These are phyloP conservation scores for Lactarius vividus DNA, from an alignment of 768 basidiomycete species.

Conservation along the genomic window DNA sequence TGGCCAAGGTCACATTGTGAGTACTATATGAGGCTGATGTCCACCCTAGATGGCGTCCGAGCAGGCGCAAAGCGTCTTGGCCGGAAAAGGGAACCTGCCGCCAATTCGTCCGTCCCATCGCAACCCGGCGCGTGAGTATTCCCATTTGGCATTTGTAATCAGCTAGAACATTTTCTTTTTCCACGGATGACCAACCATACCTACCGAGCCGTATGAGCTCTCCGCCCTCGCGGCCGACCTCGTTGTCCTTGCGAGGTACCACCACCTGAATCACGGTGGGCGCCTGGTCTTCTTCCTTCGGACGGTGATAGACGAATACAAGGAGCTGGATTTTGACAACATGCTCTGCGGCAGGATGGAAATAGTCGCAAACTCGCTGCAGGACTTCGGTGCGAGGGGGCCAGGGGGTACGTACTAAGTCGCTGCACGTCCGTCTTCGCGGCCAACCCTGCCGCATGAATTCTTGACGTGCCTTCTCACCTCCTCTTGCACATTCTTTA, in stretches of 20 bases:
- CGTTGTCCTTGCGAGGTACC: conserved; percentile 73
- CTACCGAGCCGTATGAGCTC: conserved; percentile 89
- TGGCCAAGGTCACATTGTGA: not conserved
- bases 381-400: conserved; percentile 95
- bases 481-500: not conserved
- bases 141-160: not conserved
- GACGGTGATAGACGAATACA: conserved; percentile 88
- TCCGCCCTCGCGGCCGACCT: conserved; percentile 80
- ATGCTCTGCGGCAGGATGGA: conserved; percentile 87
- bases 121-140: conserved; percentile 44
- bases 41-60: conserved; percentile 77
- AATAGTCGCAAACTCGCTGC: conserved; percentile 82
- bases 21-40: not conserved
- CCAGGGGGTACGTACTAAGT: conserved; percentile 76
- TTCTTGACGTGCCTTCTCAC: too few relatives aligned
- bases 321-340: conserved; percentile 76
- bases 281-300: conserved; percentile 95
- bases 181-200: conserved; percentile 63
- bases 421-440: too few relatives aligned
- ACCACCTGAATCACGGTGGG: conserved; percentile 80
- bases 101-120: conserved; percentile 28
- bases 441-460: too few relatives aligned
- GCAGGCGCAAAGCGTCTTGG: conserved; percentile 84
- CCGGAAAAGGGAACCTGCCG: conserved; percentile 50
- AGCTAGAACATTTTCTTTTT: conserved; percentile 9